Evolutionary conservation across 2,329 filamentous ascomycete genomes (phyloP), one percentile per base, ranked within the genome.

Genomic region (Colletotrichum sp.): DNA sequence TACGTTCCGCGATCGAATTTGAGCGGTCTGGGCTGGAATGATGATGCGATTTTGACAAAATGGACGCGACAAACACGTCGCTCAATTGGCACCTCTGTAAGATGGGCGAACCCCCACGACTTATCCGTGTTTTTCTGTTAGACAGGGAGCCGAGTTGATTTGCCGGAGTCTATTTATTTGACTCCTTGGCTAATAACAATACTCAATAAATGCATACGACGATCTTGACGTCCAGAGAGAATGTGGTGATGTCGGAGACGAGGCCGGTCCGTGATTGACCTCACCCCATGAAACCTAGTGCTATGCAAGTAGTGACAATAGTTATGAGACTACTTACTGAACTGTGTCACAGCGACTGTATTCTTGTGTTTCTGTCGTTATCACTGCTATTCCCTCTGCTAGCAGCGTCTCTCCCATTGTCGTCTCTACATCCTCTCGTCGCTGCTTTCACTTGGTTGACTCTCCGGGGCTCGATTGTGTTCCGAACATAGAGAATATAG

Each of bases 401-500:
- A 13, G 18, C 43, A 12, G 18, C 5, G n/a, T 21, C n/a, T 48
- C 18, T n/a, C 9, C 18, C 38, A 18, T 12, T 13, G 10, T 21
- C 43, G n/a, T 48, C 43, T 4, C 4, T 52, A 21, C n/a, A 12
- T 21, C 5, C 2, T 52, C 5, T 52, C 0, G 10, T 21, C 10
- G 43, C 43, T 21, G n/a, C 43, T 52, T 13, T n/a, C 43, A 52
- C n/a, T 52, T 21, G 10, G 5, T 52, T 21, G n/a, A 52, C 10
- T 21, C 10, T 13, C 38, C 18, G 3, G 13, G 18, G n/a, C 10
- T 21, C 2, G n/a, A 52, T 21, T 13, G 5, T 52, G 43, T 52
- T 7, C 12, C 9, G n/a, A 7, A 0, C n/a, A 7, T 13, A 0
- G n/a, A n/a, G 0, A 13, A 21, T 52, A 4, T 13, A 13, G 10